Conservation (phyloP, 2,329 filamentous ascomycete genomes). For the Thermoascus crustaceus region DNA sequence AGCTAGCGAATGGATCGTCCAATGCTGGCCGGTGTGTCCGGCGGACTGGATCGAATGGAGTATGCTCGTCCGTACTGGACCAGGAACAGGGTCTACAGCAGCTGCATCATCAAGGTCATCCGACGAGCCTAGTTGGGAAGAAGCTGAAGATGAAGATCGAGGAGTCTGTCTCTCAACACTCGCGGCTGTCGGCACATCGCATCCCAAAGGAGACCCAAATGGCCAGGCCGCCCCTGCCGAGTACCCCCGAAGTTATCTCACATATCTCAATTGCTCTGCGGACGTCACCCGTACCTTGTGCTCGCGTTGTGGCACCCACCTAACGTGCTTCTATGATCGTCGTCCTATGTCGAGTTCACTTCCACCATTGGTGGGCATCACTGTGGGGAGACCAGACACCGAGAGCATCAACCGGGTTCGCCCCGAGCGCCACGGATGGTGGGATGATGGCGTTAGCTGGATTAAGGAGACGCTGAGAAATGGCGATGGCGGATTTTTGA, state of each 20-base stretch:
- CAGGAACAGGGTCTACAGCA: background rate
- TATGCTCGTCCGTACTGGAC: slow-evolving; percentile 6
- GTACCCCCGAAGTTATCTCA: background rate
- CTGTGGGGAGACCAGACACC: slow-evolving; percentile 17
- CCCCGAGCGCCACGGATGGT: slow-evolving; percentile 14
- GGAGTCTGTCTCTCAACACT: background rate
- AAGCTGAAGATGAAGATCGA: background rate
- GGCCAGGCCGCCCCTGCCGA: too few species aligned
- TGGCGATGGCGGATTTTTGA: slow-evolving; percentile 6
- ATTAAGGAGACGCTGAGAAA: slow-evolving; percentile 12
- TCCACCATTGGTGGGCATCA: slow-evolving; percentile 14
- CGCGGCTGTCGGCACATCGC: background rate
- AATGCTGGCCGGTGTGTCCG: slow-evolving; percentile 20
- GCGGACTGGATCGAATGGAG: slow-evolving; percentile 18
- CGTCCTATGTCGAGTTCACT: slow-evolving; percentile 6
- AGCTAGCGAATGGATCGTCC: slow-evolving; percentile 12
- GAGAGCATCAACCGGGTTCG: slow-evolving; percentile 13
- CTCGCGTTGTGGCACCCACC: slow-evolving; percentile 18
- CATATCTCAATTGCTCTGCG: slow-evolving; percentile 12
- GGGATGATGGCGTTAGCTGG: slow-evolving; percentile 17
- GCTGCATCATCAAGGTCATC: too few species aligned
- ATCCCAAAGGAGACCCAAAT: background rate
- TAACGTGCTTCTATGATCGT: slow-evolving; percentile 15
- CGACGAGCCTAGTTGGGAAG: too few species aligned
- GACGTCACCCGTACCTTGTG: slow-evolving; percentile 19